A percentile compares a stretch with the other conserved stretches of the same genome.
Conservation (phyloP, 2,329 filamentous ascomycete species). For the Penicillium sp. region DNA sequence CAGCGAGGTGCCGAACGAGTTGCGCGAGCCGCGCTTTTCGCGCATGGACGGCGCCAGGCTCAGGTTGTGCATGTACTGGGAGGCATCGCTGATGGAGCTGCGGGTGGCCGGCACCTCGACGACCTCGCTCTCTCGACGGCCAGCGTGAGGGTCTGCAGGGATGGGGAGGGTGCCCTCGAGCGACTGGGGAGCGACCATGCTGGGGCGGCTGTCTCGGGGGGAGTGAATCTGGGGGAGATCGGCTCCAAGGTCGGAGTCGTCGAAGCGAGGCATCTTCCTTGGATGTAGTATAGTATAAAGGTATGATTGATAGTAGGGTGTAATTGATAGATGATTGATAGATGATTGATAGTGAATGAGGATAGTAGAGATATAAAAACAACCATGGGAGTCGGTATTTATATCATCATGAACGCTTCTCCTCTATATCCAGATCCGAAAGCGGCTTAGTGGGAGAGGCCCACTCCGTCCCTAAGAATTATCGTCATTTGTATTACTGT, state of each 20-base stretch:
- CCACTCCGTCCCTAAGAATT: conserved; percentile 36
- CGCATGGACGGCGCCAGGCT: conserved; percentile 64
- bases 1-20: conserved; percentile 70
- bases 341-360: not conserved
- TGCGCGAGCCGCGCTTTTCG: conserved; percentile 65
- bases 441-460: conserved; percentile 18
- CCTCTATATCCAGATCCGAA: conserved; percentile 12
- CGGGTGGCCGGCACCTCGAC: conserved; percentile 68
- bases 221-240: conserved; percentile 28
- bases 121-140: conserved; percentile 43
- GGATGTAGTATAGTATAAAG: not conserved
- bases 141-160: conserved; percentile 36
- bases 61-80: conserved; percentile 69
- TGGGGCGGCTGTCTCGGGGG: conserved; percentile 25
- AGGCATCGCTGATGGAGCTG: conserved; percentile 64
- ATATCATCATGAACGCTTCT: conserved; percentile 3
- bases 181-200: conserved; percentile 20
- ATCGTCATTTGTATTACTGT: no score
- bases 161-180: conserved; percentile 27
- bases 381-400: conserved; percentile 5
- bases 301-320: no score
- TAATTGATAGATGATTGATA: no score
- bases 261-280: conserved; percentile 53
- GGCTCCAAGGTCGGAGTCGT: conserved; percentile 54
- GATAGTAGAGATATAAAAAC: not conserved